Evolutionary conservation across 2,329 filamentous ascomycete genomes (phyloP), one percentile per base, ranked within the genome.

Genomic region (Aureobasidium sp.): DNA sequence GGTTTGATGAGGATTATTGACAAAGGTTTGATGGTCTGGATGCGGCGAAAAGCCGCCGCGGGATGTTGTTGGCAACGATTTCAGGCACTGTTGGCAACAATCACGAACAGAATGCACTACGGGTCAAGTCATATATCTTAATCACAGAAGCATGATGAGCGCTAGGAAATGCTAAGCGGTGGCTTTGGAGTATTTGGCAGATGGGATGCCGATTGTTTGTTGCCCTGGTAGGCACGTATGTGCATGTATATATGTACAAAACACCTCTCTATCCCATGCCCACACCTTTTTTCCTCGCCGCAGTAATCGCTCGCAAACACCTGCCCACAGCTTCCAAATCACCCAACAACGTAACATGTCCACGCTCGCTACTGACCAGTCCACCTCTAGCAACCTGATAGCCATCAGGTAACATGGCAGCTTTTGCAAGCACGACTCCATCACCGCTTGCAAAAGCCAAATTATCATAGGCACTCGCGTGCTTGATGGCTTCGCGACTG

Each of bases 401-500:
- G 0, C 90, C 90, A 2, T 79, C 71, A 0, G 90, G 90, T 38
- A 94, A 69, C 87, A 94, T 91, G 0, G 90, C 86, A 57, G 91
- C 88, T 47, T 81, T 81, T 0, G 90, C 88, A 6, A 96, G 77
- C 52, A 91, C 89, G 0, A 97, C 90, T 0, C 90, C 91, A 65
- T 97, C 90, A 2, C 90, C 90, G 19, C 84, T 85, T 0, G 86
- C 85, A 70, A 96, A 96, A 0, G 88, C 80, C 2, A 97, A 75
- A 61, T 94, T 85, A 59, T 95, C 89, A 66, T 95, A 96, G 0
- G 82, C 84, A 67, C 94, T 88, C 0, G 81, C 74, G 56, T 82
- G 81, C 45, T 82, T 79, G 59, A 96, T 95, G 0, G 79, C 83
- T 51, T 91, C 89, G 3, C 79, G 75, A 2, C 81, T 81, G 12